These are phyloP conservation scores for Thalia dealbata DNA, from an alignment of 176 grass and related monocot species.

Conservation along the genomic window DNA sequence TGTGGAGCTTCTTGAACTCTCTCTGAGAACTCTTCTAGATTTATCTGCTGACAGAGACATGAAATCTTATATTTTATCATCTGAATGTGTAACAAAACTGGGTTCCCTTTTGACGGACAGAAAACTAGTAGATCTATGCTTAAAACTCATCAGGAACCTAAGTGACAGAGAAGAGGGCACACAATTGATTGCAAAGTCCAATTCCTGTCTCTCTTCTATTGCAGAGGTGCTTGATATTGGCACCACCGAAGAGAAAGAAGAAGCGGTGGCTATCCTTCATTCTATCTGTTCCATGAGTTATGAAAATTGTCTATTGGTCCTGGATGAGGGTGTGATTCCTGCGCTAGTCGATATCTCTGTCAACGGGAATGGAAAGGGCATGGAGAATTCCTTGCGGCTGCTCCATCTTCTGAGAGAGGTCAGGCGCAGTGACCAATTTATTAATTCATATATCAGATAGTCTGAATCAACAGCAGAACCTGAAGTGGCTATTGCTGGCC, in stretches of 20 bases:
- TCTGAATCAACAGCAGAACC: conserved; percentile 23
- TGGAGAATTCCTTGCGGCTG: conserved; percentile 43
- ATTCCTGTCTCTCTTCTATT: conserved; percentile 51
- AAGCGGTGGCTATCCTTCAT: conserved; percentile 52
- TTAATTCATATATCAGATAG: conserved; percentile 29
- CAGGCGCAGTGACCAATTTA: conserved; percentile 37
- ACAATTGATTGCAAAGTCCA: conserved; percentile 33
- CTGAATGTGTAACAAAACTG: conserved; percentile 57
- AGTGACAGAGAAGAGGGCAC: conserved; percentile 45
- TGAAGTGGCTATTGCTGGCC: conserved; percentile 23
- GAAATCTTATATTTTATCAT: conserved; percentile 42
- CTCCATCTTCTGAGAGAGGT: conserved; percentile 69
- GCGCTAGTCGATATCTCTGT: conserved; percentile 71
- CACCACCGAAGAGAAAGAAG: conserved; percentile 47
- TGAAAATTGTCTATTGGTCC: conserved; percentile 59
- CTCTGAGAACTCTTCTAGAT: conserved; percentile 53
- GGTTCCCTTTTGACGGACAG: conserved; percentile 45
- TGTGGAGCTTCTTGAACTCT: conserved; percentile 35
- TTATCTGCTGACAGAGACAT: conserved; percentile 42
- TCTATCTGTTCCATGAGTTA: conserved; percentile 45
- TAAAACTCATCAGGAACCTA: conserved; percentile 54
- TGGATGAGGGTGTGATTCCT: conserved; percentile 91
- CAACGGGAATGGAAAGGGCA: conserved; percentile 60
- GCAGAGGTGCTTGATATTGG: conserved; percentile 65
- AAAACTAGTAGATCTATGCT: conserved; percentile 44